Evolutionary conservation across 202 grass and related monocot species (phyloP), one percentile per base, ranked within the genome.

Genomic region (Cymbopogon flexuosus): DNA sequence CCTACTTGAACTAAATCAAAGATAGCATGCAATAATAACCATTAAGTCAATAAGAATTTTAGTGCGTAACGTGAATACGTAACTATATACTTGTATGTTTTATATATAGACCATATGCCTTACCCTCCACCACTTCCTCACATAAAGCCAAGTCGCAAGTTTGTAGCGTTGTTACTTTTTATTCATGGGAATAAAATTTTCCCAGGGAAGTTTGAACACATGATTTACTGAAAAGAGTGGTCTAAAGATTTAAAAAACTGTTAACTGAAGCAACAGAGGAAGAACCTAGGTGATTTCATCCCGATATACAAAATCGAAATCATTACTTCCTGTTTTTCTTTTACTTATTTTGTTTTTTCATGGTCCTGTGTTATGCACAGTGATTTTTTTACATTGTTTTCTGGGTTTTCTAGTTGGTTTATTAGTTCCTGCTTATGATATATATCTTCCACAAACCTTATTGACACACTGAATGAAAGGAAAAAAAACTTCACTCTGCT

Each of bases 21-120:
- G 39, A 59, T 49, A 72, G 41, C 87, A 89, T 89, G 73, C 83
- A 82, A 89, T 89, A 89, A 89, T n/a, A 89, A 68, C 43, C 5
- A 36, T 57, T 83, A 47, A 10, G 15, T 58, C 34, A 3, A 67
- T 33, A 60, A 40, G 23, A 61, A 5, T 8, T 67, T 61, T 10
- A 21, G 10, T 41, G 10, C 8, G 35, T 39, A 69, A 22, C 1
- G 16, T 70, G 30, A 2, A 5, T 27, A 5, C 58, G 22, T 19
- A n/a, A 16, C 10, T 1, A 23, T 61, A n/a, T 36, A 35, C 3
- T 35, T 35, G 3, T 35, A 63, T 66, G 22, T 54, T 19, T 0
- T 58, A 24, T 34, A 52, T 57, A 75, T 41, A 18, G 42, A 27
- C 52, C 5, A 24, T 8, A 22, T 7, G 5, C 15, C 33, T 74